Percentiles rank a stretch among this genome's conserved stretches.
These are phyloP conservation scores for Macrocystidia cucumis DNA, from an alignment of 1,284 basidiomycete genomes.

Conservation along the genomic window DNA sequence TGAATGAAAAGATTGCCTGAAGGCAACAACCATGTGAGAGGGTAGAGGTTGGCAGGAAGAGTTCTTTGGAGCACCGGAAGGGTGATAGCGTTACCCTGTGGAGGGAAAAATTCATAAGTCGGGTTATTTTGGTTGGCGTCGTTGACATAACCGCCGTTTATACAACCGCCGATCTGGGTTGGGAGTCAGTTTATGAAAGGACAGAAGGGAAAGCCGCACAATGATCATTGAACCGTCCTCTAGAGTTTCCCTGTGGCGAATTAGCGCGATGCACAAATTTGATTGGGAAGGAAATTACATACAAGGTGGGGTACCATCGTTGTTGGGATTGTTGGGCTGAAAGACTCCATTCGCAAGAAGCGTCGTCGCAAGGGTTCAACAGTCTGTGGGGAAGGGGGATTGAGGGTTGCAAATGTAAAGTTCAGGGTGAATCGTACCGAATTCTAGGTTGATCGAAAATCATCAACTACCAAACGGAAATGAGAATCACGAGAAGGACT, in stretches of 20 bases:
- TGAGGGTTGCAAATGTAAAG: constrained; percentile 7
- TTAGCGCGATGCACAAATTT: constrained; percentile 35
- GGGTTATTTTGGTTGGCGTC: constrained; percentile 40
- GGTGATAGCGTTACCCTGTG: constrained; percentile 33
- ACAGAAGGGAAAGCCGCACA: constrained; percentile 15
- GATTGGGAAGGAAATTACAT: constrained; percentile 27
- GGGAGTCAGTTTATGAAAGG: constrained; percentile 7
- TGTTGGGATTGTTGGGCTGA: constrained; percentile 35
- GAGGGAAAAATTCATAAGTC: constrained; percentile 72
- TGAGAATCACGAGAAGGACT: constrained; percentile 19
- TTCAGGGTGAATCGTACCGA: constrained; percentile 26
- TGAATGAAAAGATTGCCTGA: constrained; percentile 49
- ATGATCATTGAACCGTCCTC: constrained; percentile 33
- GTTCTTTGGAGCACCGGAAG: constrained; percentile 43
- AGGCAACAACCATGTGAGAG: constrained; percentile 48
- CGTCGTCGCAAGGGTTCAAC: constrained; percentile 61
- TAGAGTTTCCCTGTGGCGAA: constrained; percentile 25
- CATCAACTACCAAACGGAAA: too few species aligned
- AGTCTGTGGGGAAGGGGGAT: constrained; percentile 31
- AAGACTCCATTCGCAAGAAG: constrained; percentile 53
- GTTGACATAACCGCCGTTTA: constrained; percentile 69
- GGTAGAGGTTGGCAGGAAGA: constrained; percentile 53
- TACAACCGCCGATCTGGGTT: constrained; percentile 48
- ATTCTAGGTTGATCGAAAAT: constrained; percentile 29
- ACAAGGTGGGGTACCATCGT: constrained; percentile 35